Evolutionary conservation across 2,329 filamentous ascomycete species (phyloP).

Genomic region (Fusarium albosuccineum): DNA sequence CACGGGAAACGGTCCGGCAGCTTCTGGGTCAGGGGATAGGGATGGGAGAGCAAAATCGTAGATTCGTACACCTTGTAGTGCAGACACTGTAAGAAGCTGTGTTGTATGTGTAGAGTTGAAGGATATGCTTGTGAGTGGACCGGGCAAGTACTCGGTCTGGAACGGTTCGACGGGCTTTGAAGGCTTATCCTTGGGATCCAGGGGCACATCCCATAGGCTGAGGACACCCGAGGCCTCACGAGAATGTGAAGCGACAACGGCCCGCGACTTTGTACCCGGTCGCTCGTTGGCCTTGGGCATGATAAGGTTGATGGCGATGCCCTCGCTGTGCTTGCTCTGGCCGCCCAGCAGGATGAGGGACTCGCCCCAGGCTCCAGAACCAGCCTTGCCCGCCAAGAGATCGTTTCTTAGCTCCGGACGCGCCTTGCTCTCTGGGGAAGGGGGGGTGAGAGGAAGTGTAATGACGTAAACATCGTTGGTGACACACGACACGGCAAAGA

Average conservation of each 20-base stretch:
- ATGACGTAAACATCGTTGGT: constrained; percentile 69
- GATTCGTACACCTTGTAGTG: constrained; percentile 69
- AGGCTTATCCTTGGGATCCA: constrained; percentile 56
- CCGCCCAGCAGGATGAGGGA: constrained; percentile 66
- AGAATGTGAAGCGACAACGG: constrained; percentile 72
- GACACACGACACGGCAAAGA: constrained; percentile 72
- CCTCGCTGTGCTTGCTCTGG: constrained; percentile 65
- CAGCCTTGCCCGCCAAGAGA: constrained; percentile 66
- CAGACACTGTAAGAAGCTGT: constrained; percentile 69
- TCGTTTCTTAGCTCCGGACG: constrained; percentile 65
- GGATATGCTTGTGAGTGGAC: constrained; percentile 66
- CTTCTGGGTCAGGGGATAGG: constrained; percentile 64
- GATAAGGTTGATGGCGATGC: constrained; percentile 67
- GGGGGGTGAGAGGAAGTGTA: constrained; percentile 71
- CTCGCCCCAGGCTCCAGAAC: constrained; percentile 74
- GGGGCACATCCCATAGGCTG: constrained; percentile 68
- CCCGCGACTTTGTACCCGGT: constrained; percentile 52
- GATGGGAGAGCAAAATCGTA: constrained; percentile 71
- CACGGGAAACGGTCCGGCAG: constrained; percentile 63
- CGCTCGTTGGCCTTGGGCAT: constrained; percentile 58
- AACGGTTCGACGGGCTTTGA: constrained; percentile 61
- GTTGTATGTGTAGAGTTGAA: constrained; percentile 72
- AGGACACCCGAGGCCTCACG: constrained; percentile 70
- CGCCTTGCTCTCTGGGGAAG: constrained; percentile 70
- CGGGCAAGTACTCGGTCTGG: constrained; percentile 70